Evolutionary conservation across 1,284 basidiomycete genomes (phyloP).

Genomic region (Chondrostereum purpureum): DNA sequence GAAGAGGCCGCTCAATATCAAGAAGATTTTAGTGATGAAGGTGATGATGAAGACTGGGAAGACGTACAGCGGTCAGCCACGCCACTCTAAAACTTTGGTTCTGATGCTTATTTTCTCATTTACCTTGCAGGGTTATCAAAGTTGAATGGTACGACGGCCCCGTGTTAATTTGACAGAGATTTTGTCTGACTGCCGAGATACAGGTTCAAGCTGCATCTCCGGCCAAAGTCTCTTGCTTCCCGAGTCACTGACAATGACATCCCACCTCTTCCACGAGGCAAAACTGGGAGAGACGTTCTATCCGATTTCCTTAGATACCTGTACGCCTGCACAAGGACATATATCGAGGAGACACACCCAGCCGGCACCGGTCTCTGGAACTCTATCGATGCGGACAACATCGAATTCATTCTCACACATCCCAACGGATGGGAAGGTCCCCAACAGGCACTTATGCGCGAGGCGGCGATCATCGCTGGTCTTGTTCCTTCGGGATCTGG

Average conservation of each 20-base stretch:
- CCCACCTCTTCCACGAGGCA: slow-evolving; percentile 29
- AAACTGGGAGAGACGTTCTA: slow-evolving; percentile 28
- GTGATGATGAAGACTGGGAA: slow-evolving; percentile 26
- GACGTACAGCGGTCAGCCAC: background rate
- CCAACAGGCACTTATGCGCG: slow-evolving; percentile 16
- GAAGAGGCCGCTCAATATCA: slow-evolving; percentile 32
- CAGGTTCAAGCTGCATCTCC: slow-evolving; percentile 31
- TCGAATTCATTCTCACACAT: slow-evolving; percentile 23
- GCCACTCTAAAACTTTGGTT: background rate
- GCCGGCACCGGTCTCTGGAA: slow-evolving; percentile 24
- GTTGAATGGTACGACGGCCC: slow-evolving; percentile 32
- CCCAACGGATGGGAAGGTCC: slow-evolving; percentile 22
- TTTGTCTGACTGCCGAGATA: background rate
- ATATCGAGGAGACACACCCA: slow-evolving; percentile 30
- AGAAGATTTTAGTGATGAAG: slow-evolving; percentile 25
- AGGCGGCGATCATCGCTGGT: slow-evolving; percentile 15
- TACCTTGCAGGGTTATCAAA: slow-evolving; percentile 13
- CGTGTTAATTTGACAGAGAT: background rate
- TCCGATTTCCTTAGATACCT: slow-evolving; percentile 38
- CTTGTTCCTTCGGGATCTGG: slow-evolving; percentile 19
- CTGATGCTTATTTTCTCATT: background rate
- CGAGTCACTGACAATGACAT: slow-evolving; percentile 20
- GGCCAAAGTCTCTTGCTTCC: slow-evolving; percentile 19
- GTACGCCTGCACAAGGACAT: slow-evolving; percentile 27
- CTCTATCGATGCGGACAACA: slow-evolving; percentile 23